Evolutionary conservation across 345 rosid species (phyloP), one percentile per base, ranked within the genome.

Genomic region (Aquilaria yunnanensis): DNA sequence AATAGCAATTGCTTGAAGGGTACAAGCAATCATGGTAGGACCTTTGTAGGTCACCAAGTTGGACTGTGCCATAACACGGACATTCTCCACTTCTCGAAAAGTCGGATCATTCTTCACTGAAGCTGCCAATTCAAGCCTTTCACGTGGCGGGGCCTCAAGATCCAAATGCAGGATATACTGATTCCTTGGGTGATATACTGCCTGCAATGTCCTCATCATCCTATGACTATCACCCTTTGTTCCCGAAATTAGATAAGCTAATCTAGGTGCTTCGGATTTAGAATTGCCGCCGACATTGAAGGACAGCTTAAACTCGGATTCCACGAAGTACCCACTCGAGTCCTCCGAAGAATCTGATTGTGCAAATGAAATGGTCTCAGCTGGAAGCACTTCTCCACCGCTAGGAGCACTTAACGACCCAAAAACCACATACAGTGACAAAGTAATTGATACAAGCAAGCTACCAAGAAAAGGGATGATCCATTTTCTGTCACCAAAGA

Each of bases 11-110:
- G 98, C 98, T 72, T 92, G 98, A 60, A 92, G 92, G 3, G 96
- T 92, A 70, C 76, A 83, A 54, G 98, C 98, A 64, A 89, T 75
- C 96, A 92, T 92, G 0, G 95, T 92, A 64, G 98, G 96, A 3
- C 98, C 98, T 71, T 85, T 92, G 52, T 92, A 92, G 1, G 98
- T 92, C 23, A 92, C 96, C 72, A 92, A 81, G 76, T 89, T 92
- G 5, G 95, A 92, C 57, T 87, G 96, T 9, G 81, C 84, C 98
- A 92, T 92, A 23, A 92, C 92, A 4, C 82, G 85, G 33, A 92
- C 98, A 72, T 92, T 92, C 77, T 91, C 90, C 77, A 87, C 83
- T 64, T 77, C 78, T n/a, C 59, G 69, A 62, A 89, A 92, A 47
- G 80, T 82, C 0, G 87, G 84, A 75, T 92, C 95, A 49, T 58